Base-by-base conservation (phyloP, 805 yeast species). In the Candida glaebosa region DNA sequence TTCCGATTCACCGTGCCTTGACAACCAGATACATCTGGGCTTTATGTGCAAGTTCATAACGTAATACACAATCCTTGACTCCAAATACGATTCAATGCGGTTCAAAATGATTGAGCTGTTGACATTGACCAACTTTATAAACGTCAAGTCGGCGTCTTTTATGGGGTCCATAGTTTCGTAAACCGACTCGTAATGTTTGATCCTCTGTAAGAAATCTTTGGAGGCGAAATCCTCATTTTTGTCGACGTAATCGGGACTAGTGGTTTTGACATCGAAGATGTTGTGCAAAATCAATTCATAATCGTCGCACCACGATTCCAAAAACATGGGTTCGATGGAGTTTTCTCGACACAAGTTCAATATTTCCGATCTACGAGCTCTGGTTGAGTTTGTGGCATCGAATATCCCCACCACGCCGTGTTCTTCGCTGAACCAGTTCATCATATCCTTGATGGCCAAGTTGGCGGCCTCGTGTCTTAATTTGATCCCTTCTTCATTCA, bases 41-140 rank as follows among this genome's bases (percentile, higher is more conserved):
- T 87, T 87, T 52, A 89, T 86, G 61, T 90, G 97, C 51, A 93
- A 69, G 57, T 93, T 93, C 96, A 93, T 90, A 32, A 93, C 87
- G 59, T 89, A 93, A 64, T 89, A 93, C 15, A 90, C 97, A 48
- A 93, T 89, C 54, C 97, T 78, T 47, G 93, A 82, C 62, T 93
- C 95, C 54, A 91, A 68, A 60, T 93, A 93, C 18, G 90, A 81
- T 60, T 87, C 88, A 50, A 93, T 89, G 46, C 81, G 75, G 65
- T 93, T 91, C 57, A 91, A 81, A 42, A 93, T 80, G 34, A 93
- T 88, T 59, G 89, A 96, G 40, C 90, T 76, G 48, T 89, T 87
- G 37, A 88, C 89, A 57, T 93, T 89, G 60, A 88, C 81, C 49
- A 93, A 72, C 61, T 89, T 91, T 55, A 90, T 84, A 63, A 85